These are phyloP conservation scores for grape (Vitis vinifera) DNA, from an alignment of 164 flowering plant genomes.

Conservation along the genomic window DNA sequence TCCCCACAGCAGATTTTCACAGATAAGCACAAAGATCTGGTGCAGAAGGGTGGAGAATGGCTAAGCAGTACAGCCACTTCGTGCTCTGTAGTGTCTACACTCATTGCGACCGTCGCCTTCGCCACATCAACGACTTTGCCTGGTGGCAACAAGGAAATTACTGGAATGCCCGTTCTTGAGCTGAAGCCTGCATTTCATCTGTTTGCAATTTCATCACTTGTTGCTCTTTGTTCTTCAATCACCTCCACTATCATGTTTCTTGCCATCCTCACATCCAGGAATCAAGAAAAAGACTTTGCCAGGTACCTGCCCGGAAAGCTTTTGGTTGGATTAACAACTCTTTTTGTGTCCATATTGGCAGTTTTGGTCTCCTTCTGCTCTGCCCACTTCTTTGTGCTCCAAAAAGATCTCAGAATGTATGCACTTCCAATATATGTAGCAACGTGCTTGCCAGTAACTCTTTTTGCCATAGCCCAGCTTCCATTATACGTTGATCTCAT, in stretches of 20 bases:
- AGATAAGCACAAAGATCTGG: constrained; percentile 13
- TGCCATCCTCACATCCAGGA: constrained; percentile 22
- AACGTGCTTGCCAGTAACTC: constrained; percentile 20
- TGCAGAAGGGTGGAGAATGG: constrained; percentile 16
- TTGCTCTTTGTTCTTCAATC: constrained; percentile 27
- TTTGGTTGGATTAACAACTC: constrained; percentile 18
- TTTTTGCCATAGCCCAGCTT: constrained; percentile 24
- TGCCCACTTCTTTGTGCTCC: constrained; percentile 20
- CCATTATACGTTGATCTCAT: constrained; percentile 29
- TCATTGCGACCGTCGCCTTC: constrained; percentile 31
- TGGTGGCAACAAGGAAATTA: constrained; percentile 6
- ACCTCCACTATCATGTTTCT: constrained; percentile 24
- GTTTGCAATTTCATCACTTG: constrained; percentile 17
- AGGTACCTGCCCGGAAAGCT: constrained; percentile 17
- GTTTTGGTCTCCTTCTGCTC: constrained; percentile 29
- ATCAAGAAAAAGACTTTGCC: constrained; percentile 19
- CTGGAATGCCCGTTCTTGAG: constrained; percentile 9
- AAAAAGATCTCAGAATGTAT: constrained; percentile 10
- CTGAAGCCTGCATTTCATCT: constrained; percentile 12
- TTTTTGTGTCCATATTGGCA: constrained; percentile 23
- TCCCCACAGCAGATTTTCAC: constrained; percentile 14
- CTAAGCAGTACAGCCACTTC: constrained; percentile 20
- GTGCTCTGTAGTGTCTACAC: constrained; percentile 22
- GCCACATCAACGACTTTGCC: constrained; percentile 21
- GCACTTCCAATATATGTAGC: constrained; percentile 17